Base-by-base conservation (phyloP, 257 asterid genomes). In the Capsicum baccatum region DNA sequence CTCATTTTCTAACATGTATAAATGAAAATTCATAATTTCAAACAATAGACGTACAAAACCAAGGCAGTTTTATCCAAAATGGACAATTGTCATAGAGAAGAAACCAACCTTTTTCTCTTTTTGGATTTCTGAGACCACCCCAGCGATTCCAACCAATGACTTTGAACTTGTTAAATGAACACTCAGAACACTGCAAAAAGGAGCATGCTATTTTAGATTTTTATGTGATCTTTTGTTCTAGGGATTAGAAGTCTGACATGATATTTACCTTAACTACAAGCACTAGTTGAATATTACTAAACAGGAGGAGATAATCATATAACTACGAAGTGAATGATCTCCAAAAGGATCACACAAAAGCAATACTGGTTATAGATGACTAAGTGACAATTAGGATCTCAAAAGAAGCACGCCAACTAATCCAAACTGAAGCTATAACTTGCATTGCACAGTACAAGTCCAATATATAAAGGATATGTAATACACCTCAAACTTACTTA, bases 161-260 rank as follows among this genome's bases (percentile, higher is more conserved):
- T 95, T 97, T 48, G 99, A 94, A 91, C 99, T 97, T 85, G 99
- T 94, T 86, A 95, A 86, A 86, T 97, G 97, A 80, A 97, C 98
- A 64, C 97, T 92, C 86, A 94, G 74, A 82, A 97, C 98, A 79
- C 99, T 97, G 95, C 90, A 92, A 57, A 68, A 67, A 47, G 80
- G 82, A 84, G 82, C 85, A 71, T 57, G 14, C 55, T 82, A 4
- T 39, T 48, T 64, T 19, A 82, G 50, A 15, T 66, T 63, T 26
- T 63, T 50, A 64, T 82, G 64, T 35, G 39, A 14, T 82, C 52
- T 62, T 67, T 68, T 83, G 66, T 78, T 33, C 82, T 78, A 0
- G 26, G 50, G 33, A 74, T 56, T 78, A 78, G 82, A 54, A 78
- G 50, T 54, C 15, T 37, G 50, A 54, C 13, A 15, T 15, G 50